Percentiles rank a stretch among this genome's conserved stretches.
Conservation (phyloP, 257 asterid species). For the Avicennia marina region DNA sequence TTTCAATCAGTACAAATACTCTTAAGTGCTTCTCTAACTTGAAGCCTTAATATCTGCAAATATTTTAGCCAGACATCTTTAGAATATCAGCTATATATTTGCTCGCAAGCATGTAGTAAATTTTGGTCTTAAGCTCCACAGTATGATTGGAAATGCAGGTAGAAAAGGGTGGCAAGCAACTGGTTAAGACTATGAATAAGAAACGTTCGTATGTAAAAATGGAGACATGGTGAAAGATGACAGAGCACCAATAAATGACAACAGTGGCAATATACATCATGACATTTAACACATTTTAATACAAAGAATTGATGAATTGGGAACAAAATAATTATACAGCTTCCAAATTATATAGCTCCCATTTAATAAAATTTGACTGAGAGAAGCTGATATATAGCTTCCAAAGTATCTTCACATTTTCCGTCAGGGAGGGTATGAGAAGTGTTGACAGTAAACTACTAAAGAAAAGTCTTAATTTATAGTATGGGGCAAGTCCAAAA, state of each 20-base stretch:
- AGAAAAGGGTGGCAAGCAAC: too few species aligned
- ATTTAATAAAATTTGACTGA: slow-evolving; percentile 8
- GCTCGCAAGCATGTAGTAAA: not conserved
- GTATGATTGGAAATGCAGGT: not conserved
- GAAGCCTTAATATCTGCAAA: not conserved
- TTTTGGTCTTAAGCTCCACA: not conserved
- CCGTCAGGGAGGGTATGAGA: not conserved
- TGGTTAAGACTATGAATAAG: too few species aligned
- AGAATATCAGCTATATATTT: not conserved
- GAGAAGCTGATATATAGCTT: not conserved
- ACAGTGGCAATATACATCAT: not conserved
- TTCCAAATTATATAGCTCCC: not conserved
- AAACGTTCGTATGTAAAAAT: too few species aligned
- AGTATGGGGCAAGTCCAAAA: too few species aligned
- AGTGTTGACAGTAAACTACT: too few species aligned
- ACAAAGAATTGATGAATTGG: too few species aligned
- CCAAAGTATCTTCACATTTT: not conserved
- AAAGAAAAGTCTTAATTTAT: too few species aligned
- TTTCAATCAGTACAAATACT: too few species aligned
- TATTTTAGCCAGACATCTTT: slow-evolving; percentile 2
- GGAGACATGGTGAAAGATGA: too few species aligned
- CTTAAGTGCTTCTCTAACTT: slow-evolving; percentile 5
- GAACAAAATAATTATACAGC: too few species aligned
- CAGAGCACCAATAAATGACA: not conserved
- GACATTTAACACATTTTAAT: slow-evolving; percentile 1